phyloP scores from a whole-genome alignment of 2,329 filamentous ascomycete genomes.

The Arthroderma uncinatum region DNA sequence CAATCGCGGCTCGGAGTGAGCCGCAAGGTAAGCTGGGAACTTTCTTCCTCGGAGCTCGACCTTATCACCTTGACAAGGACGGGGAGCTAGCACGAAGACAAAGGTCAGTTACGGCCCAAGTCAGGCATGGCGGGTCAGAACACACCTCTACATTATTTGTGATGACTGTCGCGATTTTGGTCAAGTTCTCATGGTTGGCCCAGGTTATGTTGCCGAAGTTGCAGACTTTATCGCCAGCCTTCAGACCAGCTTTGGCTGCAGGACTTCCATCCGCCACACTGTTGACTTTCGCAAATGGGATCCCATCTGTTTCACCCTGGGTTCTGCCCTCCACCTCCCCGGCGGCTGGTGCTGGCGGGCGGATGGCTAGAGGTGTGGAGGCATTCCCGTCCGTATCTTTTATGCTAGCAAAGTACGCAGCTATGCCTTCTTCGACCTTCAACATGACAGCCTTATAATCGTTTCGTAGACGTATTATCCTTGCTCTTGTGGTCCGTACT shows the following conservation, averaged over 20 bases:
- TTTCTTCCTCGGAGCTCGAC: conserved; percentile 34
- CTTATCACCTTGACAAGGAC: conserved; percentile 59
- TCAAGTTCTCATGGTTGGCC: conserved; percentile 74
- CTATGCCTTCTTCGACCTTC: conserved; percentile 71
- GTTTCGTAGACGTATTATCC: conserved; percentile 80
- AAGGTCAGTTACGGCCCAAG: background rate
- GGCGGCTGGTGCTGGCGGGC: conserved; percentile 9
- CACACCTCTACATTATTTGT: conserved; percentile 81
- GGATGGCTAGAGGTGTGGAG: conserved; percentile 16
- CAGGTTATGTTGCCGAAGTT: conserved; percentile 76
- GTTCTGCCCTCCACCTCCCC: conserved; percentile 5
- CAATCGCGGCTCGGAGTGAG: conserved; percentile 69
- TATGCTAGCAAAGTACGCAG: conserved; percentile 73
- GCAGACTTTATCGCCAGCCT: conserved; percentile 66
- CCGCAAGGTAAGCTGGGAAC: conserved; percentile 52
- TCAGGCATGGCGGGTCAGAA: conserved; percentile 20
- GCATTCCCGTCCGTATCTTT: conserved; percentile 29
- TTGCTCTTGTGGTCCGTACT: conserved; percentile 87
- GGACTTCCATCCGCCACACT: conserved; percentile 67
- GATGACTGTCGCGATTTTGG: conserved; percentile 79
- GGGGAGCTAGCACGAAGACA: conserved; percentile 43
- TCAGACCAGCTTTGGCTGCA: conserved; percentile 69
- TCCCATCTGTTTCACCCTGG: conserved; percentile 34
- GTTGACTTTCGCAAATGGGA: conserved; percentile 82
- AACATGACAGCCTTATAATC: conserved; percentile 87